Percentiles rank a stretch among this genome's conserved stretches.
Evolutionary conservation across 768 basidiomycete species (phyloP).

Genomic region (Phaffia australis): DNA sequence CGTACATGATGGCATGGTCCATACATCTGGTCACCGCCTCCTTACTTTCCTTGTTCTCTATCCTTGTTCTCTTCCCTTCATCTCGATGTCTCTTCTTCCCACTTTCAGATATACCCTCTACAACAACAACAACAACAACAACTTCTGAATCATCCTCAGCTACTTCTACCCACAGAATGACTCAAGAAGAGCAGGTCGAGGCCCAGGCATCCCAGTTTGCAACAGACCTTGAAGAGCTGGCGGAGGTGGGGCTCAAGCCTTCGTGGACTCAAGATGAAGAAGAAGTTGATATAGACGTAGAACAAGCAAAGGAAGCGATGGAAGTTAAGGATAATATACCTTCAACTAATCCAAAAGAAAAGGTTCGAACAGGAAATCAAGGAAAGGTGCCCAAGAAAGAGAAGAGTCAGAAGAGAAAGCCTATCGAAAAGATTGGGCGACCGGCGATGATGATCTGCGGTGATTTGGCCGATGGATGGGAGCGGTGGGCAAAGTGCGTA

Average conservation of each 20-base stretch:
- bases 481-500: constrained; percentile 39
- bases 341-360: not conserved
- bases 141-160: constrained; percentile 19
- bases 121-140: constrained; percentile 26
- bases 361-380: not conserved
- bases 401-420: constrained; percentile 32
- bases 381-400: constrained; percentile 7
- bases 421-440: constrained; percentile 36
- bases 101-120: constrained; percentile 33
- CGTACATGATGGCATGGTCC: constrained; percentile 42
- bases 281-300: constrained; percentile 33
- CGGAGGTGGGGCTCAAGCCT: constrained; percentile 36
- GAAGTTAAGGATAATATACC: constrained; percentile 26
- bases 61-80: constrained; percentile 41
- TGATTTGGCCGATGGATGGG: constrained; percentile 42
- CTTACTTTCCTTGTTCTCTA: constrained; percentile 35
- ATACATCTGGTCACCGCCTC: constrained; percentile 38
- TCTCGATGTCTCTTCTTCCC: constrained; percentile 39
- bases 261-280: constrained; percentile 25
- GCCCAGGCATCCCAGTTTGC: constrained; percentile 2
- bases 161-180: not conserved
- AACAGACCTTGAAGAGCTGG: constrained; percentile 27
- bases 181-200: constrained; percentile 7
- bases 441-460: constrained; percentile 39
- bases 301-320: constrained; percentile 27